Evolutionary conservation across 2,329 filamentous ascomycete genomes (phyloP).

Genomic region (Periconia sp.): DNA sequence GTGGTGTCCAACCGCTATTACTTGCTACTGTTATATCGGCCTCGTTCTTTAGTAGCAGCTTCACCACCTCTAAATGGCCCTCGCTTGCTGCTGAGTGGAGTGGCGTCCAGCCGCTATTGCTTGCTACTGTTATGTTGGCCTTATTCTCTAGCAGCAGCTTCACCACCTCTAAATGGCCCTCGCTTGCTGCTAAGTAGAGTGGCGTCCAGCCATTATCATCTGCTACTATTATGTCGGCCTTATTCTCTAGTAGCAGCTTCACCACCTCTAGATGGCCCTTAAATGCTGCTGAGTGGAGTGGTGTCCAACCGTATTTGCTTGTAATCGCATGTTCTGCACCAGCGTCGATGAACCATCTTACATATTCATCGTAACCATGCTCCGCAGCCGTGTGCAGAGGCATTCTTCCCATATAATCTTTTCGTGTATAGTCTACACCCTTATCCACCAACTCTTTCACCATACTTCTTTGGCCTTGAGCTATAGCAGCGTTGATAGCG

Average conservation of each 20-base stretch:
- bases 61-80: not conserved
- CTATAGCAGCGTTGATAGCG: too few relatives aligned
- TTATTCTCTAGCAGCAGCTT: too few relatives aligned
- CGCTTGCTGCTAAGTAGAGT: constrained; percentile 1
- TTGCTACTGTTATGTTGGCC: too few relatives aligned
- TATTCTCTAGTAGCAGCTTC: not conserved
- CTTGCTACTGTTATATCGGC: not conserved
- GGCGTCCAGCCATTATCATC: constrained; percentile 1
- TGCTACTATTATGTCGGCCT: not conserved
- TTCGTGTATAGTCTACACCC: too few relatives aligned
- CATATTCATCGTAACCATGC: too few relatives aligned
- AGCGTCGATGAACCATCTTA: too few relatives aligned
- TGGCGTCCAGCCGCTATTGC: too few relatives aligned
- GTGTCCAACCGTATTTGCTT: not conserved
- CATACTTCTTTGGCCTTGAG: too few relatives aligned
- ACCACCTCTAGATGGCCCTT: not conserved
- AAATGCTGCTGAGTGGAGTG: not conserved
- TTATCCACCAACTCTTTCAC: too few relatives aligned
- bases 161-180: not conserved
- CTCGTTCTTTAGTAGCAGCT: not conserved
- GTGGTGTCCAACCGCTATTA: not conserved
- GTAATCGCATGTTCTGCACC: too few relatives aligned
- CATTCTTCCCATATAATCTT: too few relatives aligned
- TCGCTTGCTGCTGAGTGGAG: not conserved
- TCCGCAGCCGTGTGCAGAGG: too few relatives aligned